Conservation (phyloP, 75 land plant genomes). For the Ceratopteris richardii region DNA sequence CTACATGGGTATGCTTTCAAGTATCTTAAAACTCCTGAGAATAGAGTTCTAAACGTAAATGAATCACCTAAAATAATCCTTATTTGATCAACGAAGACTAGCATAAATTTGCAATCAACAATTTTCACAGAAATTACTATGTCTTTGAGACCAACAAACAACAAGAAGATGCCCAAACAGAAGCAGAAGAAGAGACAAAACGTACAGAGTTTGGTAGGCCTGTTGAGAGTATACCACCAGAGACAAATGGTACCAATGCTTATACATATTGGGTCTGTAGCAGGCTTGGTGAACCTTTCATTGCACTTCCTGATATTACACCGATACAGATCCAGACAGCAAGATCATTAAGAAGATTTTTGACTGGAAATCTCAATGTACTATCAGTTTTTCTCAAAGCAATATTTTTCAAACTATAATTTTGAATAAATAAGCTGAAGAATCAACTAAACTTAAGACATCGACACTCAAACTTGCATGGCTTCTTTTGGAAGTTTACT, state of each 20-base stretch:
- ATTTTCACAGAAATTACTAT: constrained; percentile 29
- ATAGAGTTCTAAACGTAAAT: too few species aligned
- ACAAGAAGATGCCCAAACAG: constrained; percentile 9
- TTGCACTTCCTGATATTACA: constrained; percentile 23
- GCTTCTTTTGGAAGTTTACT: too few species aligned
- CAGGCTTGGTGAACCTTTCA: constrained; percentile 17
- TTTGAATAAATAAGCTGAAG: too few species aligned
- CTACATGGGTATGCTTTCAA: constrained; percentile 16
- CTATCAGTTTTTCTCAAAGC: background rate
- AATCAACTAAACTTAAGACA: too few species aligned
- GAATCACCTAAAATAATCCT: too few species aligned
- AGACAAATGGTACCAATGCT: constrained; percentile 26
- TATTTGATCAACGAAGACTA: too few species aligned
- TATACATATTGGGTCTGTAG: constrained; percentile 29
- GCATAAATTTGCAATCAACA: background rate
- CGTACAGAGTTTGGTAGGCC: constrained; percentile 29
- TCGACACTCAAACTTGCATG: too few species aligned
- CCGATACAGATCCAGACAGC: constrained; percentile 36
- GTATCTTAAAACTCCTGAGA: too few species aligned
- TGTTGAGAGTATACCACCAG: constrained; percentile 18
- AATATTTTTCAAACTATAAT: too few species aligned
- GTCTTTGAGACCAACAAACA: constrained; percentile 29
- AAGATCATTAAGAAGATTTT: constrained; percentile 19
- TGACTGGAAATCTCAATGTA: constrained; percentile 29
- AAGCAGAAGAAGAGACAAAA: constrained; percentile 13